Evolutionary conservation across 2,329 filamentous ascomycete genomes (phyloP).

Genomic region (Cladorrhinum sp.): DNA sequence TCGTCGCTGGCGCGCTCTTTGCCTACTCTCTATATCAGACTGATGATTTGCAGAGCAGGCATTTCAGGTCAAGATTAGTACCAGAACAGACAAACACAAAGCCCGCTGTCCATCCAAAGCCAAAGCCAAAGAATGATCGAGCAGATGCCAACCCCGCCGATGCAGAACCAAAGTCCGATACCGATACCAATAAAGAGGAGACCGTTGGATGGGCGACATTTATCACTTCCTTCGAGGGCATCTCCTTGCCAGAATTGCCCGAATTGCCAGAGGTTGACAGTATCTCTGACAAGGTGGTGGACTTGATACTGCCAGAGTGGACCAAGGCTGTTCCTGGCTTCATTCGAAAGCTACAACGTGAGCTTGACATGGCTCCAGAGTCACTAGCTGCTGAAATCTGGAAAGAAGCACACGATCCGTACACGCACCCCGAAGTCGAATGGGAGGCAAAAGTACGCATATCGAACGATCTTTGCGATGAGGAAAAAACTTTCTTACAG

Average conservation of each 20-base stretch:
- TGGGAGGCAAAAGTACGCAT: slow-evolving; percentile 80
- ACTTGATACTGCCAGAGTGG: slow-evolving; percentile 79
- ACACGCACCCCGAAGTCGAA: slow-evolving; percentile 80
- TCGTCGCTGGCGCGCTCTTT: slow-evolving; percentile 36
- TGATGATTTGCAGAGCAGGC: slow-evolving; percentile 31
- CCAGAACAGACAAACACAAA: neutral
- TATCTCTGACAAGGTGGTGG: slow-evolving; percentile 60
- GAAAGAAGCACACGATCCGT: slow-evolving; percentile 81
- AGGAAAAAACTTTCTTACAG: slow-evolving; percentile 72
- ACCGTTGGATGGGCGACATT: slow-evolving; percentile 50
- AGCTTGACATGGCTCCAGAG: slow-evolving; percentile 82
- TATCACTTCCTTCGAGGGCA: slow-evolving; percentile 45
- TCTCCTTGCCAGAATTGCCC: slow-evolving; percentile 50
- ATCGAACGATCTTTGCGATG: slow-evolving; percentile 73
- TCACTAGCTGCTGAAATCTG: slow-evolving; percentile 92
- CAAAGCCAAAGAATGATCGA: neutral
- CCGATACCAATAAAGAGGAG: slow-evolving; percentile 18
- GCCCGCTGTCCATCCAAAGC: slow-evolving; percentile 4
- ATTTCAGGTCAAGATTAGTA: neutral
- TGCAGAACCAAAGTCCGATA: slow-evolving; percentile 13
- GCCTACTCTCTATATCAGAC: slow-evolving; percentile 40
- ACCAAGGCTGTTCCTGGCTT: slow-evolving; percentile 71
- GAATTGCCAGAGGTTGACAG: slow-evolving; percentile 38
- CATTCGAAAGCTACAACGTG: slow-evolving; percentile 77
- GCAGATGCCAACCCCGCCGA: slow-evolving; percentile 6